Evolutionary conservation across 164 flowering plant species (phyloP).

Genomic region (Paratinospora sagittata): DNA sequence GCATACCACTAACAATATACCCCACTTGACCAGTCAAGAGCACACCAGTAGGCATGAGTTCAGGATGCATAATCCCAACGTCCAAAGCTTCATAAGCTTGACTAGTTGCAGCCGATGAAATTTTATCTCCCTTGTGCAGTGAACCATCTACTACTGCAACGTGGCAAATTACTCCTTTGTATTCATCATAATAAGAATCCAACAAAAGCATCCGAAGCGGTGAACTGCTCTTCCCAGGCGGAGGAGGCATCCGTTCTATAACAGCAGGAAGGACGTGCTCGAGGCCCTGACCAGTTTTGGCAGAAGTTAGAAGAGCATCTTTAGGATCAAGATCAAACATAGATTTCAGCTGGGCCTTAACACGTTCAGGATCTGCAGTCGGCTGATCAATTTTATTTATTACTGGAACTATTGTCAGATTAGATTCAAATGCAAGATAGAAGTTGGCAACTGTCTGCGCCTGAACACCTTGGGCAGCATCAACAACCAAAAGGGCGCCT

Average conservation of each 20-base stretch:
- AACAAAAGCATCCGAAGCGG: constrained; percentile 84
- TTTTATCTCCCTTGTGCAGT: constrained; percentile 75
- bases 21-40: constrained; percentile 96
- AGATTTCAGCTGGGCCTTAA: constrained; percentile 82
- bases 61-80: constrained; percentile 96
- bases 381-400: constrained; percentile 98
- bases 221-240: constrained; percentile 60
- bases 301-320: constrained; percentile 77
- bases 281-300: constrained; percentile 96
- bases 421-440: constrained; percentile 92
- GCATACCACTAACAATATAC: constrained; percentile 89
- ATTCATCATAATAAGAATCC: constrained; percentile 95
- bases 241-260: constrained; percentile 87
- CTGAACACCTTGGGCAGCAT: constrained; percentile 99
- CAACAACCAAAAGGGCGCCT: constrained; percentile 95
- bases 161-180: constrained; percentile 95
- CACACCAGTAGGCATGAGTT: constrained; percentile 73
- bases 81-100: constrained; percentile 77
- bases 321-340: constrained; percentile 90
- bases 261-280: constrained; percentile 93
- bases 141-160: constrained; percentile 96
- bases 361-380: constrained; percentile 92
- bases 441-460: constrained; percentile 98
- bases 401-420: constrained; percentile 72
- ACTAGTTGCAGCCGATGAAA: constrained; percentile 82